Base-by-base conservation (phyloP, 345 rosid genomes). In the Gossypium arboreum region DNA sequence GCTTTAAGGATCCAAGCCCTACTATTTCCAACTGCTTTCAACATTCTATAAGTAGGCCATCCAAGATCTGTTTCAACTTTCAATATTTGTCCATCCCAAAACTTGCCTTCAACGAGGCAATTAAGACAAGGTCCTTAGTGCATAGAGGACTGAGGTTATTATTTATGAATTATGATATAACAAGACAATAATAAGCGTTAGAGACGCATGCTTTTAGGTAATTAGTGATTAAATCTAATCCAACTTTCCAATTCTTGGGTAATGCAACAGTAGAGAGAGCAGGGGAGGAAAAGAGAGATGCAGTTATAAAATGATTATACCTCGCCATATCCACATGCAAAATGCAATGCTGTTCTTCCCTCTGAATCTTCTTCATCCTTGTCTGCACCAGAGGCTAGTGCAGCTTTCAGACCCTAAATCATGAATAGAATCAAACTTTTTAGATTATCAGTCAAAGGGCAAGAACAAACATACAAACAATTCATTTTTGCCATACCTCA, bases 261-360 rank as follows among this genome's bases (percentile, higher is more conserved):
- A 15, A 68, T 68, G n/a, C 72, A 68, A 13, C 50, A 41, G 20
- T 15, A 7, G 18, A 67, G 11, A 68, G 71, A 44, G 54, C 1
- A 41, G 54, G 13, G 50, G 18, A 25, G 43, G 29, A 20, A 4
- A n/a, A 8, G 27, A 10, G 45, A 12, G 17, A 68, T 41, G 17
- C 18, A 48, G 41, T 64, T 50, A 41, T 52, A 44, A 55, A 9
- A 61, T 17, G 66, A 76, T 71, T 77, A 72, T 88, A 95, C 99
- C 98, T 95, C 99, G 44, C 98, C 99, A 58, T 93, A 95, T 81
- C 99, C 99, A 75, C 99, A 95, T 47, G 99, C 92, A 86, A 95
- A 95, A 85, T 95, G 99, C 80, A 95, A 83, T 58, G 99, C 99
- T 51, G 97, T 95, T 83, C 99, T 88, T 78, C 98, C 99, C 80